These are phyloP conservation scores for Erysimum cheiri DNA, from an alignment of 441 rosid genomes.

Conservation along the genomic window DNA sequence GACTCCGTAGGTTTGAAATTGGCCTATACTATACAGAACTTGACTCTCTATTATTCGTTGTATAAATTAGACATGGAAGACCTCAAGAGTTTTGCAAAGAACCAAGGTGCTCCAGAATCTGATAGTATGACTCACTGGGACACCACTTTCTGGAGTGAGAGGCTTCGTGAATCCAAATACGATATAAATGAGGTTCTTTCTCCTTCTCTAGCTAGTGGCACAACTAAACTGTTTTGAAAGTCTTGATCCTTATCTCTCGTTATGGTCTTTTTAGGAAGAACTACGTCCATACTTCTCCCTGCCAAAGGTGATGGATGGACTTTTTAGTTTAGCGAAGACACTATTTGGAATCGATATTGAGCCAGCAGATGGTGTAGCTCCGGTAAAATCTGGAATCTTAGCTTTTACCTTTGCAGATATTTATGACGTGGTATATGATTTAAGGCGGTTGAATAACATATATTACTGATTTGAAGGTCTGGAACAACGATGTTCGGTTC, in stretches of 20 bases:
- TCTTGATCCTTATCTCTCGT: constrained; percentile 24
- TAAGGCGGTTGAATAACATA: constrained; percentile 16
- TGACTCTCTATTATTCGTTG: constrained; percentile 15
- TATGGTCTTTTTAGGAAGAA: constrained; percentile 65
- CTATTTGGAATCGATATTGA: constrained; percentile 80
- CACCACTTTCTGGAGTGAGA: constrained; percentile 88
- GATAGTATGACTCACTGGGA: constrained; percentile 84
- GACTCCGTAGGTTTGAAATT: background rate
- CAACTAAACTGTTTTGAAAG: constrained; percentile 9
- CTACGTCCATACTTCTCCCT: constrained; percentile 89
- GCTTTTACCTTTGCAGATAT: constrained; percentile 28
- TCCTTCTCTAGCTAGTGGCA: constrained; percentile 2
- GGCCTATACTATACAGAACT: constrained; percentile 10
- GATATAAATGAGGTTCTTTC: constrained; percentile 81
- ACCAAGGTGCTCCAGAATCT: constrained; percentile 76
- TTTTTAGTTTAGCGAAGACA: constrained; percentile 74
- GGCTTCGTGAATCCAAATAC: constrained; percentile 93
- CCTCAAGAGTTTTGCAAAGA: constrained; percentile 71
- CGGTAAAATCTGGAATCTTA: constrained; percentile 55
- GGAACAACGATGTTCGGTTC: constrained; percentile 86
- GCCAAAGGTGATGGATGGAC: constrained; percentile 94
- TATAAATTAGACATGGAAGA: constrained; percentile 74
- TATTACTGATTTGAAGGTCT: constrained; percentile 61
- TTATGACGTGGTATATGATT: constrained; percentile 4
- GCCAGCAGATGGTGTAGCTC: constrained; percentile 88